Base-by-base conservation (phyloP, 2,329 filamentous ascomycete species). In the Teratosphaeria gauchensis region DNA sequence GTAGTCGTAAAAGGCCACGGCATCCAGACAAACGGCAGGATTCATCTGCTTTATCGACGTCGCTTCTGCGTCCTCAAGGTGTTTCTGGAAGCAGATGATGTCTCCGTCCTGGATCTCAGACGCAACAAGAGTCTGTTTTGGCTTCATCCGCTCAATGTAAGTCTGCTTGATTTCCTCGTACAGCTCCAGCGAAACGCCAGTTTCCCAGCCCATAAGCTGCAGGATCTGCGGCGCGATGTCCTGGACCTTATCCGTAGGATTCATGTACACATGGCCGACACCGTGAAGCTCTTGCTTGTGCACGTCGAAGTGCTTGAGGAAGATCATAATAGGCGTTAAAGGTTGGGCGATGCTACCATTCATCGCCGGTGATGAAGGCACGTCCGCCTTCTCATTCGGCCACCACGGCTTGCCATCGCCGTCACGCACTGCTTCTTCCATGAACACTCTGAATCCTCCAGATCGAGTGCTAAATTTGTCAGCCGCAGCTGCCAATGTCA, bases 151-250 rank as follows among this genome's bases (percentile, higher is more conserved):
- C 71, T 99, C 95, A 65, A 99, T 96, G 92, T 97, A 97, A 61
- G 85, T 89, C 56, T 92, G 91, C 75, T 97, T 99, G 75, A 99
- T 97, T 77, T 99, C 94, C 76, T 99, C 94, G 77, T 86, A 97
- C 24, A 99, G 82, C 66, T 82, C 81, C 61, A 88, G 82, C 3
- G 88, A 82, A 63, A 70, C 28, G 12, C 33, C 28, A 1, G 88
- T 82, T 28, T 88, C 83, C 92, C 94, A 97, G 12, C 84, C 82
- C 90, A 97, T 94, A 70, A 87, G 84, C 66, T 88, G 84, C 59
- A 88, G 76, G 60, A 99, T 96, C 32, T 83, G 76, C 1, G 89
- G 84, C 4, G 87, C 84, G 31, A 97, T 77, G 55, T 99, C 94
- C 60, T 88, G 84, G 2, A 97, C 90, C 73, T 89, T 95, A 73